A percentile compares a stretch with the other conserved stretches of the same genome.
Conservation (phyloP, 192 early-diverging fungal genomes). For the Backusella sp. region DNA sequence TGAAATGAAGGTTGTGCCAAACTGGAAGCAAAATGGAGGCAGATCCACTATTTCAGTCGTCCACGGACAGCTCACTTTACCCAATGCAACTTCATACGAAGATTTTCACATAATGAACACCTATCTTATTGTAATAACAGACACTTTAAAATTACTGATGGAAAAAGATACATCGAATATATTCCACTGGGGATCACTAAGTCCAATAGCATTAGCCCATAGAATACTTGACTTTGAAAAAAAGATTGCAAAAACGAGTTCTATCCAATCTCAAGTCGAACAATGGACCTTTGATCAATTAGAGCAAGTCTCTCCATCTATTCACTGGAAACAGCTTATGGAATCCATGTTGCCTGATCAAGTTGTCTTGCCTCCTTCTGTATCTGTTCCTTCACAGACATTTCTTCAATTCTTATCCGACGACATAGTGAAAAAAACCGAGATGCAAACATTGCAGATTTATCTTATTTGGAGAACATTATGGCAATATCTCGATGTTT, state of each 20-base stretch:
- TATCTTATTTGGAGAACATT: conserved; percentile 56
- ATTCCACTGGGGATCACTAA: conserved; percentile 22
- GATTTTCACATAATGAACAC: conserved; percentile 43
- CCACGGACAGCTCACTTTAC: conserved; percentile 58
- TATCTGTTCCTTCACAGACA: background rate
- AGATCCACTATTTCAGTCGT: conserved; percentile 39
- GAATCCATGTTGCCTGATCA: conserved; percentile 2
- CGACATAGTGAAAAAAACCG: conserved; percentile 38
- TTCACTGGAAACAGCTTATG: conserved; percentile 8
- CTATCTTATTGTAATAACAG: conserved; percentile 45
- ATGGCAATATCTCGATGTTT: conserved; percentile 27
- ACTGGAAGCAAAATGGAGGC: conserved; percentile 54
- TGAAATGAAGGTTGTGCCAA: conserved; percentile 43
- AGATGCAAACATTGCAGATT: conserved; percentile 37
- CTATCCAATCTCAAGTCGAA: background rate
- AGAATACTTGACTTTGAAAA: conserved; percentile 62
- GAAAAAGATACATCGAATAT: conserved; percentile 14
- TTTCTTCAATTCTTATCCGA: conserved; percentile 11
- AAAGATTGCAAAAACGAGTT: conserved; percentile 38
- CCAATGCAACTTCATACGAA: conserved; percentile 59
- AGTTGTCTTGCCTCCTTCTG: conserved; percentile 2
- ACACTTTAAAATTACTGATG: conserved; percentile 42
- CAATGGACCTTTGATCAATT: conserved; percentile 11
- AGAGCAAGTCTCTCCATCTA: background rate
- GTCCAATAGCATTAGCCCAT: conserved; percentile 37